Percentiles rank a stretch among this genome's conserved stretches.
These are phyloP conservation scores for Truncatella angustata DNA, from an alignment of 2,329 filamentous ascomycete species.

Conservation along the genomic window DNA sequence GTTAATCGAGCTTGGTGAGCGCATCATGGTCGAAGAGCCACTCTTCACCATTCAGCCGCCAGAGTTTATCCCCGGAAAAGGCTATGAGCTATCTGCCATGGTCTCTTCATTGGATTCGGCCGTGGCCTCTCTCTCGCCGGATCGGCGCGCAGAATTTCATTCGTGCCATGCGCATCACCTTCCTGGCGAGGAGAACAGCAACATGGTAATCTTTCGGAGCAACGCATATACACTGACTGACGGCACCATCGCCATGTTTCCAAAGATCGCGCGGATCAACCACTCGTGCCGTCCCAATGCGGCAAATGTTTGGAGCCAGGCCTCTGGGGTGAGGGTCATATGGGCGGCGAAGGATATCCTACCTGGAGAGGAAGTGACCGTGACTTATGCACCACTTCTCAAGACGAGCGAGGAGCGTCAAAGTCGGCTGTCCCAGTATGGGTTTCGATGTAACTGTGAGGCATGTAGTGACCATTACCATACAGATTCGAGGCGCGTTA, in stretches of 20 bases:
- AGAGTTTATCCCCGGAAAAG: slow-evolving; percentile 23
- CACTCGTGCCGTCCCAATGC: slow-evolving; percentile 36
- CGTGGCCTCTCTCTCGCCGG: slow-evolving; percentile 17
- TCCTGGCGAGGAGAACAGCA: slow-evolving; percentile 17
- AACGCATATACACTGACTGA: slow-evolving; percentile 33
- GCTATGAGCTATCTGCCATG: slow-evolving; percentile 32
- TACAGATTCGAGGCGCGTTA: slow-evolving; percentile 8
- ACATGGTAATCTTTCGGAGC: slow-evolving; percentile 33
- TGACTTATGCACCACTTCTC: slow-evolving; percentile 34
- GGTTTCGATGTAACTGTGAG: slow-evolving; percentile 15
- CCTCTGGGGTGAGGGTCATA: neutral
- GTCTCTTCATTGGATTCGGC: slow-evolving; percentile 23
- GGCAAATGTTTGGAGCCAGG: slow-evolving; percentile 26
- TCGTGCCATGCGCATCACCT: slow-evolving; percentile 23
- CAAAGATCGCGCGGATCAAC: slow-evolving; percentile 33
- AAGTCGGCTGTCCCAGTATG: slow-evolving; percentile 30
- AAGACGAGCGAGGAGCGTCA: slow-evolving; percentile 25
- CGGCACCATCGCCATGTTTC: slow-evolving; percentile 30
- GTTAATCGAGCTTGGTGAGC: slow-evolving; percentile 31
- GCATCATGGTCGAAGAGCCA: slow-evolving; percentile 35
- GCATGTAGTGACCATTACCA: slow-evolving; percentile 8
- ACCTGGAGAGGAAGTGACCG: slow-evolving; percentile 33
- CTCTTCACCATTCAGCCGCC: slow-evolving; percentile 28
- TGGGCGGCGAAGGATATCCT: slow-evolving; percentile 28
- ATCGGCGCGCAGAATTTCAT: slow-evolving; percentile 25